phyloP scores from a whole-genome alignment of 176 grass and related monocot genomes.

The Paspalum vaginatum region DNA sequence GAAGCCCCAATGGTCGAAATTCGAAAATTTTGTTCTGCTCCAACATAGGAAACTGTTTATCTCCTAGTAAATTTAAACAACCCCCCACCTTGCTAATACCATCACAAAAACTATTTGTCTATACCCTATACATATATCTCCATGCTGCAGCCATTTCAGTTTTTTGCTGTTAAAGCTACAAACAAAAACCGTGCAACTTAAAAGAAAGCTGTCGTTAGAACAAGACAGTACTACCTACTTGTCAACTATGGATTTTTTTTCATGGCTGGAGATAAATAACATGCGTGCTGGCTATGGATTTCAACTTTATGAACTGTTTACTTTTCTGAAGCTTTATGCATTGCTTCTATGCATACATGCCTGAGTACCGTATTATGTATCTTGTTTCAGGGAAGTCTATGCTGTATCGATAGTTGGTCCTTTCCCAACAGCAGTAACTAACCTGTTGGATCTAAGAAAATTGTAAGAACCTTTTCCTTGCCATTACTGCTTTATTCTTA shows the following conservation, averaged over 20 bases:
- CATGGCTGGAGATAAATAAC: neutral
- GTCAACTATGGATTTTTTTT: neutral
- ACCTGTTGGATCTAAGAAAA: slow-evolving; percentile 91
- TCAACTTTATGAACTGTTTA: slow-evolving; percentile 2
- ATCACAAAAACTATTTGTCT: neutral
- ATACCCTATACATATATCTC: neutral
- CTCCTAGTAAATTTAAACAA: neutral
- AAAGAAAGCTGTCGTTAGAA: neutral
- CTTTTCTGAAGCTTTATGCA: slow-evolving; percentile 29
- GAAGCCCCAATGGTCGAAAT: slow-evolving; percentile 4
- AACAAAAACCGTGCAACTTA: neutral
- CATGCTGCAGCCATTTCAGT: neutral
- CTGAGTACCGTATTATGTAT: slow-evolving; percentile 23
- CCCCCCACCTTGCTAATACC: neutral
- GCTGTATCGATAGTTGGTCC: slow-evolving; percentile 95
- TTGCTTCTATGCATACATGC: neutral
- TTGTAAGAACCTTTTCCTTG: slow-evolving; percentile 65
- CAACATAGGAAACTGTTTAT: neutral
- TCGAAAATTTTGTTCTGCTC: neutral
- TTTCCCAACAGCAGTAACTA: slow-evolving; percentile 95
- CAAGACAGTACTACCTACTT: slow-evolving; percentile 11
- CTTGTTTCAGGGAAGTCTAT: slow-evolving; percentile 93
- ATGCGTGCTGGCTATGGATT: neutral
- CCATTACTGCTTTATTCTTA: neutral
- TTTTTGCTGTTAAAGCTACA: neutral